Evolutionary conservation across 2,329 filamentous ascomycete species (phyloP), one percentile per base, ranked within the genome.

Genomic region (Clonostachys chloroleuca): DNA sequence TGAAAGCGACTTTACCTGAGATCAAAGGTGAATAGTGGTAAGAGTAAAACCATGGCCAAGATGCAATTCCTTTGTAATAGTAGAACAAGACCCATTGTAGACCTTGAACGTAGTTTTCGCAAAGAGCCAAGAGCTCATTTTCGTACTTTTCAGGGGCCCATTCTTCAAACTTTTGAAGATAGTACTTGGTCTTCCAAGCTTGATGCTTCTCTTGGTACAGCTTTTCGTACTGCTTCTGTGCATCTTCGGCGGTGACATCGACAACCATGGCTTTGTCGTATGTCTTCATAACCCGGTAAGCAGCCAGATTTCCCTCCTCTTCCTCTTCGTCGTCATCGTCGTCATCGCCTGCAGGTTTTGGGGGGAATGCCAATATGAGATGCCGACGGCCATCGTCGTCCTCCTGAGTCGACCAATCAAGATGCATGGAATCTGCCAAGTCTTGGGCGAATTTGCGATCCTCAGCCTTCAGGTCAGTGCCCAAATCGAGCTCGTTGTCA

Each of bases 21-120:
- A 96, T 99, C 81, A 97, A 90, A 2, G 94, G 94, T 10, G 95
- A 88, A 67, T 99, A 99, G 68, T 99, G 95, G 66, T 96, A 99
- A 51, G 78, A 77, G 67, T 96, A 99, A 70, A 89, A 99, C 94
- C 94, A 99, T 13, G 94, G 91, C 94, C 94, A 99, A 12, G 92
- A 97, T 14, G 90, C 94, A 50, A 99, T 94, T 52, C 94, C 94
- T 46, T 86, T 86, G 70, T 99, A 99, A 69, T 99, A 99, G 73
- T 99, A 99, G 67, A 87, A 96, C 44, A 99, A 74, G 40, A 99
- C 94, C 95, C 94, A 99, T 65, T 99, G 94, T 51, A 99, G 72
- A 51, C 94, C 94, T 68, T 99, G 89, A 7, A 99, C 91, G 59
- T 99, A 99, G 68, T 97, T 99, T 67, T 97, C 91, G 24, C 89